Evolutionary conservation across 2,329 filamentous ascomycete genomes (phyloP), one percentile per base, ranked within the genome.

Genomic region (Tolypocladium ovalisporum): DNA sequence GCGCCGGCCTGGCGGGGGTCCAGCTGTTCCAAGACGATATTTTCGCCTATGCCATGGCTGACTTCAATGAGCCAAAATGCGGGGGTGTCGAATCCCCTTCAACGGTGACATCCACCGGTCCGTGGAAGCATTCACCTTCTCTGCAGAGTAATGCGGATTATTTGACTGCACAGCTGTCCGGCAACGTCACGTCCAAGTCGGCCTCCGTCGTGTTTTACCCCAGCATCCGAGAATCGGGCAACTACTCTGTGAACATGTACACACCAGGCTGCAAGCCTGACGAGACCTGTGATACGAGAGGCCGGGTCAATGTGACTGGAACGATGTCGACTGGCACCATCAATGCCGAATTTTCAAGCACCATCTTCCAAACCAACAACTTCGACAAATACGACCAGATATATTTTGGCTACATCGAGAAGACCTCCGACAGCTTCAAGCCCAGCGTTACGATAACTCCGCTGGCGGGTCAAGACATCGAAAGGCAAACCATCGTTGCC

Each of bases 371-470:
- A 72, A 96, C 92, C 22, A 99, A 99, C 73, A 82, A 95, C 69
- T 95, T 87, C 70, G 93, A 97, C 76, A 99, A 99, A 72, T 97
- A 96, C 67, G 94, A 99, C 68, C 86, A 89, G 63, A 85, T 99
- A 58, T 96, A 91, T 73, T 88, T 87, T 62, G 94, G 92, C 52
- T 85, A 85, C 62, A 84, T 99, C 56, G 90, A 97, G 67, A 85
- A 86, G 56, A 85, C 82, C 56, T 86, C 83, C 12, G 76, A 75
- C 61, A 81, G 80, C 24, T 97, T 97, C 77, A 85, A 85, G 47
- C 90, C 93, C 17, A 83, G 83, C 5, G 85, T 99, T 55, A 96
- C 88, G 0, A 75, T 99, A 51, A 80, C 84, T 0, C 88, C 93
- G 5, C 76, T 84, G 27, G 70, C 79, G 36, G 85, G 82, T 42